Evolutionary conservation across 78 protist species (phyloP).

Genomic region (slime mould (Dictyostelium discoideum)): DNA sequence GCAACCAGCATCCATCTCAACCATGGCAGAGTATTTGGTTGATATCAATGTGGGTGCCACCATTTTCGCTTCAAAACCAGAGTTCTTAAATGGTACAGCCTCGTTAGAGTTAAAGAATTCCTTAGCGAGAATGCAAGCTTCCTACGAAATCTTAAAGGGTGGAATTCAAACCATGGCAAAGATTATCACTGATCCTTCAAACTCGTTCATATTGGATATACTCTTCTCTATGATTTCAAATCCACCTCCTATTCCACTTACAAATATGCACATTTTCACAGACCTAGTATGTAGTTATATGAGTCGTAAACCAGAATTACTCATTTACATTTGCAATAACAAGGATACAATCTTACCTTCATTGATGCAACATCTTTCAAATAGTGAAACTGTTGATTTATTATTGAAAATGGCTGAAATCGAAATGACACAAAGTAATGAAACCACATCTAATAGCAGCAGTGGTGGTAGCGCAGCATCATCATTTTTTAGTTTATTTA

Average conservation of each 20-base stretch:
- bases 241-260: slow-evolving; percentile 42
- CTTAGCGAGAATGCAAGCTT: slow-evolving; percentile 27
- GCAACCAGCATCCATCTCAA: slow-evolving; percentile 14
- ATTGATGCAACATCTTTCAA: slow-evolving; percentile 28
- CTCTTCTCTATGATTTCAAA: slow-evolving; percentile 24
- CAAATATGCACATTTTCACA: slow-evolving; percentile 50
- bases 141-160: slow-evolving; percentile 67
- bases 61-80: not conserved
- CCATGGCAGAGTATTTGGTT: slow-evolving; percentile 19
- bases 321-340: slow-evolving; percentile 35
- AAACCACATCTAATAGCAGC: not conserved
- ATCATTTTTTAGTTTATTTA: slow-evolving; percentile 18
- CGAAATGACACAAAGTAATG: slow-evolving; percentile 50
- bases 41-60: slow-evolving; percentile 32
- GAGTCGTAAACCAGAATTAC: slow-evolving; percentile 45
- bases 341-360: slow-evolving; percentile 48
- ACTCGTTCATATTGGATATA: slow-evolving; percentile 25
- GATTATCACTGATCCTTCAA: slow-evolving; percentile 36
- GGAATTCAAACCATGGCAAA: slow-evolving; percentile 6
- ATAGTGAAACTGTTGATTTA: slow-evolving; percentile 36
- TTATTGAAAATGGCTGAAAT: slow-evolving; percentile 60
- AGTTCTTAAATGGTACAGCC: slow-evolving; percentile 26
- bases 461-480: not conserved
- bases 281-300: slow-evolving; percentile 13
- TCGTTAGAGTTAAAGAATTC: slow-evolving; percentile 32